Evolutionary conservation across 2,329 filamentous ascomycete genomes (phyloP), one percentile per base, ranked within the genome.

Genomic region (Aureobasidium pullulans): DNA sequence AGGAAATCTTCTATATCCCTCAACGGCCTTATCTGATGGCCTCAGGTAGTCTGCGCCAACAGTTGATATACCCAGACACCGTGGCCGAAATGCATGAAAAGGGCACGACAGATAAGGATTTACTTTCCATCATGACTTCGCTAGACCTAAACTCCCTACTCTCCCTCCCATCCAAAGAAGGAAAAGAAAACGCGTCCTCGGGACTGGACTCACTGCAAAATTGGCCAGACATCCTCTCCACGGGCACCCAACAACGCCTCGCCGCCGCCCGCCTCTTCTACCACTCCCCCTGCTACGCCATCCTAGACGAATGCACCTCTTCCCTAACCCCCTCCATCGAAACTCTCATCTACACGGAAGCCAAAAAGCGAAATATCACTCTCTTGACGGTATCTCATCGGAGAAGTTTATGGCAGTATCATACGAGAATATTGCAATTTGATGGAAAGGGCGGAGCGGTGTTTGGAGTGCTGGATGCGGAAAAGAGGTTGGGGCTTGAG

Each of bases 231-330:
- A 90, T 96, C 0, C 82, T 99, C 31, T 96, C 90, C 0, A 90
- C 90, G 11, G 94, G 94, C 6, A 80, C 96, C 19, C 94, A 99
- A 76, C 94, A 99, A 77, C 88, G 94, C 56, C 89, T 99, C 23
- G 94, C 94, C 62, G 97, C 97, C 90, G 94, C 94, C 0, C 82
- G 94, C 0, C 81, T 96, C 16, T 96, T 96, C 75, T 97, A 97
- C 74, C 93, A 97, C 75, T 81, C 85, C 9, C 93, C 93, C 0
- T 87, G 88, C 66, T 97, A 96, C 72, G 94, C 94, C 10, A 99
- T 99, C 65, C 79, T 99, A 39, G 94, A 99, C 71, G 94, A 99
- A 76, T 99, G 94, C 74, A 99, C 94, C 6, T 92, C 87, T 60
- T 90, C 86, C 56, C 90, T 99, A n/a, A 96, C 95, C 15, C 81